These are phyloP conservation scores for Candida insectalens DNA, from an alignment of 805 yeast species.

Conservation along the genomic window DNA sequence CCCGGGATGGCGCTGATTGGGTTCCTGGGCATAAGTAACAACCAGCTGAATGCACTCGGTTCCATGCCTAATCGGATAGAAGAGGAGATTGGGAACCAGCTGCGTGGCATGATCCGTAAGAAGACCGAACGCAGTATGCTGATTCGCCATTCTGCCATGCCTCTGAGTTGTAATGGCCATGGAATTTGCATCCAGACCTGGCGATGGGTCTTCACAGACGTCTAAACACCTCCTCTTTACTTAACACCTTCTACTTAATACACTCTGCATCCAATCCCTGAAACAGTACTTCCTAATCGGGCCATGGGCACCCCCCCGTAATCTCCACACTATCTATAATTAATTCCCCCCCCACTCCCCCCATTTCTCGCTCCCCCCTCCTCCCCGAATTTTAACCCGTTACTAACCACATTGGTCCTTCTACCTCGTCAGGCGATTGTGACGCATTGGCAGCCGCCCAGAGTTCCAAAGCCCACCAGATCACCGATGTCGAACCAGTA, in stretches of 20 bases:
- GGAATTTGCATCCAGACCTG: conserved; percentile 1
- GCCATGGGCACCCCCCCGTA: no score
- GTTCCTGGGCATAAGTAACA: neutral
- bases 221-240: neutral
- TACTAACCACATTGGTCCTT: no score
- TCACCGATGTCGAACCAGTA: neutral
- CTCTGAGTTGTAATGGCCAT: conserved; percentile 1
- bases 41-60: no score
- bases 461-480: no score
- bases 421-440: no score
- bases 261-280: no score
- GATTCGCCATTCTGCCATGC: neutral
- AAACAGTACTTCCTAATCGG: no score
- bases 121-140: conserved; percentile 2
- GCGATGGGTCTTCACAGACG: conserved; percentile 2
- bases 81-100: neutral
- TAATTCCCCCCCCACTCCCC: neutral
- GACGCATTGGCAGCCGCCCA: no score
- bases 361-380: no score
- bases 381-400: no score
- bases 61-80: no score
- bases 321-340: neutral
- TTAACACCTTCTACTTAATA: neutral
- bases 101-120: neutral
- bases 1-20: neutral